These are phyloP conservation scores for Cercospora zeina DNA, from an alignment of 2,329 filamentous ascomycete species.

Conservation along the genomic window DNA sequence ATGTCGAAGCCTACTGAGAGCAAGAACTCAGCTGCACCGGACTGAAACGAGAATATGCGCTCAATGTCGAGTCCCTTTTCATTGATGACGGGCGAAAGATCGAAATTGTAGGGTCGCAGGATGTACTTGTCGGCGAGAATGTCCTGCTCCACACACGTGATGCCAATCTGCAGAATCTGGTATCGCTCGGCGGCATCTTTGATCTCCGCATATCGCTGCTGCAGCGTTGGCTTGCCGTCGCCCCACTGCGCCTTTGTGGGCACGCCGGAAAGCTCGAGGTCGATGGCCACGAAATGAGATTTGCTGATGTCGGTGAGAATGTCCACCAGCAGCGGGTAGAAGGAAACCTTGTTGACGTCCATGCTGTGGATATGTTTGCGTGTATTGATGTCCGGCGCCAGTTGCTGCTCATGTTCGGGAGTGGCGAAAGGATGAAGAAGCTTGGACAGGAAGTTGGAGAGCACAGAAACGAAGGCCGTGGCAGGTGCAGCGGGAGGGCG, in stretches of 20 bases:
- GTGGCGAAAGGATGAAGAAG: slow-evolving; percentile 27
- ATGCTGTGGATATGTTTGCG: slow-evolving; percentile 44
- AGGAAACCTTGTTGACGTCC: slow-evolving; percentile 57
- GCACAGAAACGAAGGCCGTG: slow-evolving; percentile 19
- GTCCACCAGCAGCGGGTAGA: slow-evolving; percentile 53
- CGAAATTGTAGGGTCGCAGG: slow-evolving; percentile 65
- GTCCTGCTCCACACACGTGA: slow-evolving; percentile 65
- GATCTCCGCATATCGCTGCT: slow-evolving; percentile 62
- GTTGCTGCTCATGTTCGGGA: slow-evolving; percentile 19
- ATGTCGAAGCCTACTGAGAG: slow-evolving; percentile 60
- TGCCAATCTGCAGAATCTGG: slow-evolving; percentile 65
- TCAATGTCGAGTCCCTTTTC: slow-evolving; percentile 57
- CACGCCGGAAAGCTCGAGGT: slow-evolving; percentile 68
- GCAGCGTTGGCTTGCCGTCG: slow-evolving; percentile 53
- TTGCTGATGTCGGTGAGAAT: slow-evolving; percentile 60
- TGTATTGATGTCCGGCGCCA: slow-evolving; percentile 24
- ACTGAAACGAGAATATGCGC: slow-evolving; percentile 61
- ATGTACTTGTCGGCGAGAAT: slow-evolving; percentile 56
- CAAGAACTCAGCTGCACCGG: slow-evolving; percentile 62
- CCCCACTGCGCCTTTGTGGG: slow-evolving; percentile 44
- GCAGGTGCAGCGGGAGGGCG: slow-evolving; percentile 21
- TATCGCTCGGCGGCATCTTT: slow-evolving; percentile 63
- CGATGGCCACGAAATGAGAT: slow-evolving; percentile 63
- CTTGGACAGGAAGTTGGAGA: slow-evolving; percentile 25
- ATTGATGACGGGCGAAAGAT: slow-evolving; percentile 58